Percentiles rank a stretch among this genome's conserved stretches.
Evolutionary conservation across 768 basidiomycete species (phyloP).

Genomic region (Termitomyces heimii): DNA sequence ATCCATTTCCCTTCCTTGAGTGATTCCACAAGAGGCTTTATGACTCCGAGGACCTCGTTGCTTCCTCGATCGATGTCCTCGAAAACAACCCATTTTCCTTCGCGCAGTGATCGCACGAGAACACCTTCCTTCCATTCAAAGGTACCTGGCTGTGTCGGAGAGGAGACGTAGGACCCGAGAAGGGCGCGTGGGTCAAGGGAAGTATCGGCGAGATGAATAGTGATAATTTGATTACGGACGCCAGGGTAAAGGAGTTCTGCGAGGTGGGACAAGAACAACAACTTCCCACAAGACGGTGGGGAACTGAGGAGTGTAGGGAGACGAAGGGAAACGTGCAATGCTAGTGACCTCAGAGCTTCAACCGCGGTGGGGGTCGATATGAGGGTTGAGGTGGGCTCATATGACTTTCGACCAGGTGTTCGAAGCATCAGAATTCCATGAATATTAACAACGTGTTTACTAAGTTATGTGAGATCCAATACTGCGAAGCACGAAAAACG

Average conservation of each 20-base stretch:
- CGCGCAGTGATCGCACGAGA: constrained; percentile 80
- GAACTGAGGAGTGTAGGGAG: constrained; percentile 82
- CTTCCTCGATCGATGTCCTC: constrained; percentile 91
- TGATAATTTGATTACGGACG: constrained; percentile 63
- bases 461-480: constrained; percentile 19
- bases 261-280: constrained; percentile 72
- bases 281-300: constrained; percentile 84
- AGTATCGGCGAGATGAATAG: constrained; percentile 89
- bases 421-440: constrained; percentile 65
- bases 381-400: constrained; percentile 29
- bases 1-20: constrained; percentile 65
- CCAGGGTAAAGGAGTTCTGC: constrained; percentile 59
- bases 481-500: not conserved
- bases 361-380: constrained; percentile 62
- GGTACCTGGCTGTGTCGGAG: constrained; percentile 71
- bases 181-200: constrained; percentile 92
- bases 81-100: constrained; percentile 90
- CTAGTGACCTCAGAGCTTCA: constrained; percentile 54
- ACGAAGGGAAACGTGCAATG: constrained; percentile 58
- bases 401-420: constrained; percentile 18
- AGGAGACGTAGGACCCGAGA: constrained; percentile 90
- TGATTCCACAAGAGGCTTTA: constrained; percentile 82
- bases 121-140: constrained; percentile 98
- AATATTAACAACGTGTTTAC: constrained; percentile 53
- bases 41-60: constrained; percentile 80